Base-by-base conservation (phyloP, 345 rosid species). In the Brassica carinata region DNA sequence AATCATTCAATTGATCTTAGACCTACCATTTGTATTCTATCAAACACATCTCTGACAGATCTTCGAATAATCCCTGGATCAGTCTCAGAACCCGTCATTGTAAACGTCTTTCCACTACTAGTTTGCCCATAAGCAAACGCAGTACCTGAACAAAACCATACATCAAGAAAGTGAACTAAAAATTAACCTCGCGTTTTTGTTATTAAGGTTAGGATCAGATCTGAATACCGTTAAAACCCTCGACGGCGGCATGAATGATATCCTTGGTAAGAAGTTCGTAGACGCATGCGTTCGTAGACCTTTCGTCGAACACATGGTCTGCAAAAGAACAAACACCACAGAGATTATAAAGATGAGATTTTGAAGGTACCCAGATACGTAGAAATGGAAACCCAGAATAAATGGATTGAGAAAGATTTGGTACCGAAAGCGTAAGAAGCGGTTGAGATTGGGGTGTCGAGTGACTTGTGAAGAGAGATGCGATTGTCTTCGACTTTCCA, bases 71-170 rank as follows among this genome's bases (percentile, higher is more conserved):
- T 85, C 48, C 97, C 97, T 0, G 91, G 96, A 74, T 96, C 96
- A 8, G 78, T 62, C 7, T 88, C 83, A 5, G 98, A 88, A 69
- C 99, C 99, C 34, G 93, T 96, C 97, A 96, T 96, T 2, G 99
- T 96, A 76, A 90, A 96, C 10, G 99, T 93, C 81, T 96, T 96
- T 17, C 99, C 99, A 81, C 99, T 96, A 85, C 97, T 96, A 5
- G 99, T 96, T 83, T 93, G 99, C 66, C 99, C 99, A 80, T 96
- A 93, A 14, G 97, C 99, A 90, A 96, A 96, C 31, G 90, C 96
- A 72, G 98, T 93, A 70, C 98, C 99, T 93, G 63, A 2, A 4
- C 27, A 55, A 29, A 29, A 30, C 53, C 53, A 45, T 13, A 40
- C 48, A 15, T 4, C 30, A 7, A 6, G 2, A 8, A 7, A 43